Base-by-base conservation (phyloP, 2,329 filamentous ascomycete species). In the Penicillium hordei region DNA sequence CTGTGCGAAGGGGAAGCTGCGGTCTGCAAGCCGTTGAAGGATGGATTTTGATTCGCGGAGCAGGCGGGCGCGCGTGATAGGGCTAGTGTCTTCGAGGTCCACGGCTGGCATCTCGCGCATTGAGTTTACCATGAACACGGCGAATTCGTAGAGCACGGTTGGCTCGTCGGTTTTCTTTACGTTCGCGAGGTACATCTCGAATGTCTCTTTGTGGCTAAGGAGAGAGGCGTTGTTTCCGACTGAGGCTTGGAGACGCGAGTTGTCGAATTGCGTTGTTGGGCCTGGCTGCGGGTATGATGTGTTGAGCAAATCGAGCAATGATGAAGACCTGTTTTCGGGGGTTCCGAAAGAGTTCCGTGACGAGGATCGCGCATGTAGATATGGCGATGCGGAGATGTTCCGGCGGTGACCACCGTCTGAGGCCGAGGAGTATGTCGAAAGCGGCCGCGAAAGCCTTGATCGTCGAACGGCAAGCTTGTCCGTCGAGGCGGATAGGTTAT, bases 111-210 rank as follows among this genome's bases (percentile, higher is more conserved):
- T 84, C 71, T 96, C 90, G 72, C 91, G 89, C 40, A 93, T 93
- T 1, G 91, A 89, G 46, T 93, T 90, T 65, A 97, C 89, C 79
- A 99, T 86, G 74, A 96, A 96, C 38, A 97, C 85, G 2, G 94
- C 94, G 76, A 99, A 97, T 31, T 96, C 94, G 75, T 97, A 97
- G 75, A 97, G 92, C 34, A 96, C 90, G 4, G 89, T 88, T 17
- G 88, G 83, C 74, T 97, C 92, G 61, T 89, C 94, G 3, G 94
- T 96, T 80, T 99, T 99, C 79, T 97, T 97, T 58, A 97, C 91
- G 70, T 97, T 99, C 55, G 89, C 88, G 44, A 93, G 86, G 75
- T 99, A 99, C 93, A 97, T 97, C 55, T 97, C 93, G 48, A 99
- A 84, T 1, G 94, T 99, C 77, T 97, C 93, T 71, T 93, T 90